Base-by-base conservation (phyloP, 345 rosid genomes). In the Sonneratia caseolaris region DNA sequence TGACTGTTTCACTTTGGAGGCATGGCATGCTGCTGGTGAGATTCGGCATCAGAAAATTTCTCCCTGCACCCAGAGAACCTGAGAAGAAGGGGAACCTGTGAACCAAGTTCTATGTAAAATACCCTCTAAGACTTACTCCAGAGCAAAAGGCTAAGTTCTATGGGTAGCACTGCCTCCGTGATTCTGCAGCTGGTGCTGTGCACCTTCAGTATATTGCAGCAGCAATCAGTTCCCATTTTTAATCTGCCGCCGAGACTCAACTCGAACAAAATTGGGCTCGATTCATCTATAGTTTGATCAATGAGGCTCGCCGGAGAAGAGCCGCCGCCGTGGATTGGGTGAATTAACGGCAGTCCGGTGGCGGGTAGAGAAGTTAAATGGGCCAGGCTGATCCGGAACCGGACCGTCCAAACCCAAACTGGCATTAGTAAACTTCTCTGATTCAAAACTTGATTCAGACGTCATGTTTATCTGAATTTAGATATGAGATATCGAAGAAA, bases 131-230 rank as follows among this genome's bases (percentile, higher is more conserved):
- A 79, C 87, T 94, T 37, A 82, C 90, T 21, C 24, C 83, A 5
- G 95, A 88, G 56, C 95, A 94, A 78, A 94, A 94, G 81, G 83
- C 84, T 21, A 93, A 91, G 59, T n/a, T n/a, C 79, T 91, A 53
- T 94, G 66, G 96, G 84, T 69, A 87, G 92, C 45, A 66, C 45
- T 45, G 19, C 10, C 40, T 19, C 68, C 68, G 40, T 5, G 13
- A 70, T 81, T 75, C 10, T 80, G 76, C 81, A 81, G 79, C 43
- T 67, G 74, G 74, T 37, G 68, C 94, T 83, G 68, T 94, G 91
- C 72, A 94, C 96, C 77, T 91, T 91, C 7, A 94, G 86, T 61
- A 88, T 89, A 76, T 94, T 94, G 84, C 91, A 91, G 82, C 91
- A 94, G 32, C 32, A 27, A 85, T 94, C 98, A 5, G 85, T 82